Conservation (phyloP, 441 rosid genomes). For the California macrophylla region DNA sequence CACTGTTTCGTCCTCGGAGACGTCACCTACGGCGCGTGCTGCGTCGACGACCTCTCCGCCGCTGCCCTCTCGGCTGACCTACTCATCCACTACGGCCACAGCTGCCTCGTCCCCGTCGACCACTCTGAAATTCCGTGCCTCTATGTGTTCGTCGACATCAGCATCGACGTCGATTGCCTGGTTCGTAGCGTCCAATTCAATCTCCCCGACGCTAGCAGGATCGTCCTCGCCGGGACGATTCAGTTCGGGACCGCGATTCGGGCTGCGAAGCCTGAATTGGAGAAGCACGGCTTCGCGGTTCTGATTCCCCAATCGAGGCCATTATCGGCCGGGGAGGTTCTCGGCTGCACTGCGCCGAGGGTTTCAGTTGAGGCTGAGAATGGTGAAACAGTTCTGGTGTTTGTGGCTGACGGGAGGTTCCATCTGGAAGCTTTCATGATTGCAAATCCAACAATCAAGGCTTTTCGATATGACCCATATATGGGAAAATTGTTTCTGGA, state of each 20-base stretch:
- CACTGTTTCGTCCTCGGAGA: conserved; percentile 81
- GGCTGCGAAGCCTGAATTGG: conserved; percentile 65
- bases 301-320: conserved; percentile 88
- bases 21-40: conserved; percentile 86
- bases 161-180: conserved; percentile 43
- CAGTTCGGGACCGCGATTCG: conserved; percentile 75
- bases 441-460: conserved; percentile 64
- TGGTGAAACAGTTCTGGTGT: conserved; percentile 43
- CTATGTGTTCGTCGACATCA: conserved; percentile 76
- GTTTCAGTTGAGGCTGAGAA: conserved; percentile 14
- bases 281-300: conserved; percentile 49
- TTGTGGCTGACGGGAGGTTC: conserved; percentile 88
- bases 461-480: conserved; percentile 80
- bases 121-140: conserved; percentile 65
- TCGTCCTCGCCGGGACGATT: conserved; percentile 73
- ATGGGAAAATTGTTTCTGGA: conserved; percentile 69
- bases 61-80: conserved; percentile 66
- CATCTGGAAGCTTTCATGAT: conserved; percentile 93
- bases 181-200: conserved; percentile 42
- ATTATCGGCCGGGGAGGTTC: conserved; percentile 71
- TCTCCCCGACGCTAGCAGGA: conserved; percentile 22
- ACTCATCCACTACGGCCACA: conserved; percentile 82
- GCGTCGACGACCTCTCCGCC: conserved; percentile 79
- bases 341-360: conserved; percentile 77
- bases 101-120: conserved; percentile 82